Percentiles rank a stretch among this genome's conserved stretches.
Conservation (phyloP, 805 yeast species). For the Blastobotrys parvus region DNA sequence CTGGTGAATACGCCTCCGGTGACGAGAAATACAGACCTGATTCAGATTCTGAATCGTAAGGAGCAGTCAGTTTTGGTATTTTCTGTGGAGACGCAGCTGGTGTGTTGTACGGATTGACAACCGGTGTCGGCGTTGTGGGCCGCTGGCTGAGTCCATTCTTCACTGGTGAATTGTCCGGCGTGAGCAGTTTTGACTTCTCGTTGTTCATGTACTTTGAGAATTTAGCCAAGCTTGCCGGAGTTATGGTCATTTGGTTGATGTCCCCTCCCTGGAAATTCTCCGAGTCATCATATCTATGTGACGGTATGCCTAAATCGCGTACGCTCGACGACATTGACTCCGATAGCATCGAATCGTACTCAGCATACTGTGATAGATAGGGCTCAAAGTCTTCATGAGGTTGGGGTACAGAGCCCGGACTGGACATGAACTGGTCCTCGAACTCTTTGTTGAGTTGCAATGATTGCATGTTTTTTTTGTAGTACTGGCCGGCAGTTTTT, state of each 20-base stretch:
- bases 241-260: constrained; percentile 8
- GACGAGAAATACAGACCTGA: background rate
- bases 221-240: constrained; percentile 19
- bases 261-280: background rate
- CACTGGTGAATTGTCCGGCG: constrained; percentile 1
- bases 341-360: constrained; percentile 44
- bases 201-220: constrained; percentile 17
- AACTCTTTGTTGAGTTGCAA: background rate
- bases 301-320: constrained; percentile 61
- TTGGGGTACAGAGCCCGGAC: constrained; percentile 28
- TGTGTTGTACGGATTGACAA: background rate
- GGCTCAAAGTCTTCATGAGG: constrained; percentile 50
- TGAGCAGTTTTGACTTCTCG: background rate
- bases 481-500: background rate
- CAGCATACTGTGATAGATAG: constrained; percentile 33
- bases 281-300: background rate
- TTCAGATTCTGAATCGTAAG: constrained; percentile 3
- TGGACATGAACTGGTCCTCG: constrained; percentile 7
- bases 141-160: background rate
- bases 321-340: constrained; percentile 43
- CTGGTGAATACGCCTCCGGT: constrained; percentile 2
- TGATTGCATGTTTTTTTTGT: background rate
- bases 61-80: background rate
- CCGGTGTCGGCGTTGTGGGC: background rate
- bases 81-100: constrained; percentile 1